These are phyloP conservation scores for Pterocarpus macrocarpus DNA, from an alignment of 306 rosid genomes.

Conservation along the genomic window DNA sequence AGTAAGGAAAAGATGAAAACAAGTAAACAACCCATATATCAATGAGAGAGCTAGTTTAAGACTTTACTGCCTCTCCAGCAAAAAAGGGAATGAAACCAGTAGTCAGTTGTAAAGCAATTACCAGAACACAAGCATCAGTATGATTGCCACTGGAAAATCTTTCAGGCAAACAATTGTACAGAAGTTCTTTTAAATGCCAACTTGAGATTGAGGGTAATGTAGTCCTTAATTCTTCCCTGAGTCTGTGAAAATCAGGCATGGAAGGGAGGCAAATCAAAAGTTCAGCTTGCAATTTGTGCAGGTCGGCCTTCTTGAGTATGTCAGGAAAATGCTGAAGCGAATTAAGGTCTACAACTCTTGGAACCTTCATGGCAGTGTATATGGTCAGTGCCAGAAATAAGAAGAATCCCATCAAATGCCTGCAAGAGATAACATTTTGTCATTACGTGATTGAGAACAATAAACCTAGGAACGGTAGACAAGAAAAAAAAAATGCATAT, in stretches of 20 bases:
- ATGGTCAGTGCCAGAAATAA: slow-evolving; percentile 89
- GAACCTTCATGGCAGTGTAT: slow-evolving; percentile 88
- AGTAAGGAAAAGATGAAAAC: slow-evolving; percentile 5
- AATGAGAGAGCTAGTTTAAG: slow-evolving; percentile 27
- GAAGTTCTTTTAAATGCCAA: slow-evolving; percentile 83
- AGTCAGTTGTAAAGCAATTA: slow-evolving; percentile 47
- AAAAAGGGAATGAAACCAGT: not conserved
- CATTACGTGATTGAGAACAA: slow-evolving; percentile 25
- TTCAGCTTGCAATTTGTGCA: slow-evolving; percentile 78
- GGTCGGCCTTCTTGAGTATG: slow-evolving; percentile 72
- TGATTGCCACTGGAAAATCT: slow-evolving; percentile 79
- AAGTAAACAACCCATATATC: slow-evolving; percentile 12
- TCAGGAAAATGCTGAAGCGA: slow-evolving; percentile 77
- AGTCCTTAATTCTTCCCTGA: slow-evolving; percentile 67
- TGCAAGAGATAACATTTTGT: slow-evolving; percentile 50
- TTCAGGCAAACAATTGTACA: slow-evolving; percentile 87
- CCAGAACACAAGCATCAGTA: slow-evolving; percentile 87
- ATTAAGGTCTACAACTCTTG: slow-evolving; percentile 80
- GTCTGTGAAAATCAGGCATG: slow-evolving; percentile 71
- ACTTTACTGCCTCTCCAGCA: slow-evolving; percentile 21
- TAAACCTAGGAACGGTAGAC: slow-evolving; percentile 2
- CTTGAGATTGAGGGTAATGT: slow-evolving; percentile 69
- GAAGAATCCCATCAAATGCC: slow-evolving; percentile 98
- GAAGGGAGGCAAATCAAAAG: slow-evolving; percentile 87
- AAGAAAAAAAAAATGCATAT: not conserved